These are phyloP conservation scores for Solanum dulcamara DNA, from an alignment of 257 asterid species.

Conservation along the genomic window DNA sequence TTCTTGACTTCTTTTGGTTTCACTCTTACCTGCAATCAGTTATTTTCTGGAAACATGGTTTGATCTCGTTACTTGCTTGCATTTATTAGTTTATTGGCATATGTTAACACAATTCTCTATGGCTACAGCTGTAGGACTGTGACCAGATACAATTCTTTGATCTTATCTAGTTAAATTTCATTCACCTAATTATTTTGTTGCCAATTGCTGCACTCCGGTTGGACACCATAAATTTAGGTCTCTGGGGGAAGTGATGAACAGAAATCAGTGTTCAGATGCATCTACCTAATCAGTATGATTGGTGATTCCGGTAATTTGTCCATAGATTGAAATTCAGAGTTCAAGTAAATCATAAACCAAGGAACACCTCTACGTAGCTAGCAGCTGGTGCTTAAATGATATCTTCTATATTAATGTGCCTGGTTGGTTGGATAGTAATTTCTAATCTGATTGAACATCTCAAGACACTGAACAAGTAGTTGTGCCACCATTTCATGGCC, in stretches of 20 bases:
- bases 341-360: neutral
- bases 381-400: neutral
- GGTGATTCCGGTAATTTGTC: neutral
- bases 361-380: neutral
- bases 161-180: neutral
- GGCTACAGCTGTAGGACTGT: neutral
- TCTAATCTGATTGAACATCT: neutral
- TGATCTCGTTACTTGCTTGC: neutral
- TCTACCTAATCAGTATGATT: neutral
- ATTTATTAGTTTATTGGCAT: neutral
- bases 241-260: neutral
- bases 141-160: neutral
- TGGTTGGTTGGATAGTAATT: neutral
- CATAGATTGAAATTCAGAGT: neutral
- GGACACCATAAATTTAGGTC: neutral
- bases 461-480: neutral
- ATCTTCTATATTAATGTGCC: neutral
- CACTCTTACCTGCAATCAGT: neutral
- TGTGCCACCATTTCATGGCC: neutral
- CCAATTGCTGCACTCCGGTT: neutral
- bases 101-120: neutral
- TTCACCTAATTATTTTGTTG: neutral
- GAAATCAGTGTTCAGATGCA: neutral
- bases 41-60: neutral
- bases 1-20: neutral